Evolutionary conservation across 768 basidiomycete genomes (phyloP).

Genomic region (Mycena olivaceomarginata): DNA sequence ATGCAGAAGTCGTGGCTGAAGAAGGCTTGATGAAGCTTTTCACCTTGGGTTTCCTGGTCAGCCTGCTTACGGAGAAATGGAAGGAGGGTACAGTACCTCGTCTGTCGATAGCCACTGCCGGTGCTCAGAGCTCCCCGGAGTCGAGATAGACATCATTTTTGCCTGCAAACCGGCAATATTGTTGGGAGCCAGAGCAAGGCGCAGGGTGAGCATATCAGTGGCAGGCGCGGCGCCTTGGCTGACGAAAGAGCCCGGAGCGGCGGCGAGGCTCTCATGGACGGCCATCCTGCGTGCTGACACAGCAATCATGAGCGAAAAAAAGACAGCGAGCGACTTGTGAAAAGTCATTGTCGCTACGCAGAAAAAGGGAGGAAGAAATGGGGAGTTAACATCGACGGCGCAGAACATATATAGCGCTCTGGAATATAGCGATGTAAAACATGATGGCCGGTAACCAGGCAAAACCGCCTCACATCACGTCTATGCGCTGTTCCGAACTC

Average conservation of each 20-base stretch:
- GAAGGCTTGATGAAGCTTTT: constrained; percentile 24
- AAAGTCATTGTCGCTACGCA: neutral
- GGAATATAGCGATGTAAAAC: neutral
- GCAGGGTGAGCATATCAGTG: constrained; percentile 22
- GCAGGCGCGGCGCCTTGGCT: constrained; percentile 4
- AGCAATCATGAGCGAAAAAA: neutral
- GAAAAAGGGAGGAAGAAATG: neutral
- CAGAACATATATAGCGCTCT: neutral
- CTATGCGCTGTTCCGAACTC: neutral
- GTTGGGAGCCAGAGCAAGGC: constrained; percentile 16
- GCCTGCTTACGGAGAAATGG: neutral
- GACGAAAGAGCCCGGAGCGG: neutral
- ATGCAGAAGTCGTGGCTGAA: neutral
- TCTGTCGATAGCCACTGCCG: constrained; percentile 1
- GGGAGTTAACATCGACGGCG: neutral
- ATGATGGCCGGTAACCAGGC: neutral
- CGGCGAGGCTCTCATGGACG: neutral
- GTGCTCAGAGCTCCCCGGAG: neutral
- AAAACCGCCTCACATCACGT: neutral
- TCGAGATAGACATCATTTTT: constrained; percentile 8
- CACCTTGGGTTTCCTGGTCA: constrained; percentile 13
- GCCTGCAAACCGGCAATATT: constrained; percentile 1
- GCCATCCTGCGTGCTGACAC: neutral
- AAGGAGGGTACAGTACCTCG: neutral
- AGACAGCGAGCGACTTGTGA: neutral